A percentile compares a stretch with the other conserved stretches of the same genome.
phyloP scores from a whole-genome alignment of 169 alveolate genomes.

The Plasmodium yoelii region DNA sequence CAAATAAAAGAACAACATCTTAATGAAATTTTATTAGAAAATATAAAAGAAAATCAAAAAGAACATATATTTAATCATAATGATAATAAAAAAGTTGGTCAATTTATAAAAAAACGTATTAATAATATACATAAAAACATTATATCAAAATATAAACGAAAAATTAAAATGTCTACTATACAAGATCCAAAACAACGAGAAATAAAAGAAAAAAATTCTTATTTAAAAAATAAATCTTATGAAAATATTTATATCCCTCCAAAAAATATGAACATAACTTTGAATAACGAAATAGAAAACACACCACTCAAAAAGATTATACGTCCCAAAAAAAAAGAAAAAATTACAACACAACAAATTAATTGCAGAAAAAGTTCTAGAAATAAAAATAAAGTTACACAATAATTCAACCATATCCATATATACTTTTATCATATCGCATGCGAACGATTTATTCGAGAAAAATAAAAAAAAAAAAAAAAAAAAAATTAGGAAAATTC shows the following conservation, averaged over 20 bases:
- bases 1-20: constrained; percentile 58
- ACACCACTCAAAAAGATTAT: constrained; percentile 36
- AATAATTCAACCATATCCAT: neutral
- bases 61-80: constrained; percentile 20
- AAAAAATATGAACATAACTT: constrained; percentile 29
- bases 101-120: constrained; percentile 10
- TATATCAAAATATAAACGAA: constrained; percentile 64
- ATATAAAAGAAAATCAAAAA: constrained; percentile 60
- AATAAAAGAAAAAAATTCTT: constrained; percentile 19
- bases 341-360: constrained; percentile 20
- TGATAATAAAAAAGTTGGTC: constrained; percentile 17
- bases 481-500: no score
- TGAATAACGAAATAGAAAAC: constrained; percentile 23
- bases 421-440: no score
- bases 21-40: constrained; percentile 50
- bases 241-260: constrained; percentile 67
- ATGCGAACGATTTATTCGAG: no score
- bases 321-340: constrained; percentile 45
- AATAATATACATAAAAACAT: constrained; percentile 22
- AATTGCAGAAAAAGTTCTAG: constrained; percentile 58
- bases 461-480: no score
- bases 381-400: constrained; percentile 25
- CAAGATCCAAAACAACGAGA: constrained; percentile 21
- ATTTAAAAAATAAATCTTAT: neutral
- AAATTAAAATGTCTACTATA: constrained; percentile 46